Evolutionary conservation across 78 protist genomes (phyloP).

Genomic region (Mastigamoeba balamuthi): DNA sequence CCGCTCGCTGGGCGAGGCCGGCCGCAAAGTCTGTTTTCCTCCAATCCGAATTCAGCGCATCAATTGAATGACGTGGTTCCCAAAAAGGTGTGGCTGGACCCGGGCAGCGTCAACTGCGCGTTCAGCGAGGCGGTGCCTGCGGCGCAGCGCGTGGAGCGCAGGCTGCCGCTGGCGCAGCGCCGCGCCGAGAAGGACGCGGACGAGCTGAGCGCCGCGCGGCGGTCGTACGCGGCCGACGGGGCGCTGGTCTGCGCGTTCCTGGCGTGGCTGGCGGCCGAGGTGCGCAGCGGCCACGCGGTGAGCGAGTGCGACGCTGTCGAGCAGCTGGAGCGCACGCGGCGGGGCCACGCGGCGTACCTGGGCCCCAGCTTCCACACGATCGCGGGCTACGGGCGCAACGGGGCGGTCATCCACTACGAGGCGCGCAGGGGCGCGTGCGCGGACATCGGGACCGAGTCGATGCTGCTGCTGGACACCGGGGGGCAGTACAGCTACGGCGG

Average conservation of each 20-base stretch:
- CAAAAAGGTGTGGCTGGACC: neutral
- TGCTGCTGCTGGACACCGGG: constrained; percentile 78
- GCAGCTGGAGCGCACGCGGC: neutral
- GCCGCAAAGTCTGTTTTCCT: too few relatives aligned
- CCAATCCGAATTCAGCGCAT: too few relatives aligned
- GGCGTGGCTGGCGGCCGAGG: constrained; percentile 13
- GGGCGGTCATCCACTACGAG: constrained; percentile 85
- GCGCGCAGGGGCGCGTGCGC: constrained; percentile 28
- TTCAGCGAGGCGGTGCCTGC: neutral
- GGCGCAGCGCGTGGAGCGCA: neutral
- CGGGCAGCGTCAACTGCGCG: neutral
- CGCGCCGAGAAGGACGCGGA: neutral
- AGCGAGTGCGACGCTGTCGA: constrained; percentile 1
- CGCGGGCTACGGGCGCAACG: constrained; percentile 58
- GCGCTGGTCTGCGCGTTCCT: constrained; percentile 30
- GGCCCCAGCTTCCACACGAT: constrained; percentile 41
- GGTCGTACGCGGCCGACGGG: constrained; percentile 31
- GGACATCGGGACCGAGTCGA: neutral
- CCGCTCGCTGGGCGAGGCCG: too few relatives aligned
- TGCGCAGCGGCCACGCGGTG: neutral
- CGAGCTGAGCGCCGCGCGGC: neutral
- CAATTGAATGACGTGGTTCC: too few relatives aligned
- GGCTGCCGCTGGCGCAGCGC: neutral
- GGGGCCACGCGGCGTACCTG: neutral
- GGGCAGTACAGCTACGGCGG: constrained; percentile 82